Conservation (phyloP, 192 early-diverging fungal species). For the Chytriomyces sp. region DNA sequence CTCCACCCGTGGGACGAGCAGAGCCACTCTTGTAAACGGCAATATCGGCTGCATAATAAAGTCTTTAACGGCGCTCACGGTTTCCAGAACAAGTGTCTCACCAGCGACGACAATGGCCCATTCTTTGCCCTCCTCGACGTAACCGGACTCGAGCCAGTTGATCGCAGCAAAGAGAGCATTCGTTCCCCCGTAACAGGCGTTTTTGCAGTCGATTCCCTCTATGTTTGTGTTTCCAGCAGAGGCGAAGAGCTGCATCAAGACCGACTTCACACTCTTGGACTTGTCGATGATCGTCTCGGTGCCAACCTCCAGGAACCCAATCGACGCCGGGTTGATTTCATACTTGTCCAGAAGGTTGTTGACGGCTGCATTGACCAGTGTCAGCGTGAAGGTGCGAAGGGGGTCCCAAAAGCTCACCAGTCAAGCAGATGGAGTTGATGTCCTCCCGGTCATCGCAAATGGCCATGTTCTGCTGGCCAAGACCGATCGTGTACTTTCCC, state of each 20-base stretch:
- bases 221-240: conserved; percentile 91
- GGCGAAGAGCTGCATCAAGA: conserved; percentile 92
- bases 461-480: conserved; percentile 94
- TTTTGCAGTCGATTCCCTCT: conserved; percentile 97
- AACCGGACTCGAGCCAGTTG: conserved; percentile 94
- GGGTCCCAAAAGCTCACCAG: conserved; percentile 62
- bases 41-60: conserved; percentile 81
- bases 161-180: conserved; percentile 94
- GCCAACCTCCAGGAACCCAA: conserved; percentile 96
- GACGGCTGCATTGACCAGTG: conserved; percentile 61
- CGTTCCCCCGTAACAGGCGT: conserved; percentile 99
- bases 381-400: background rate
- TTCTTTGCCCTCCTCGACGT: conserved; percentile 84
- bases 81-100: conserved; percentile 52
- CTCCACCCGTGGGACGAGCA: conserved; percentile 93
- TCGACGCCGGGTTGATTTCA: conserved; percentile 77
- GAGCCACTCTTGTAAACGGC: conserved; percentile 91
- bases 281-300: conserved; percentile 99
- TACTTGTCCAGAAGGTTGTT: conserved; percentile 92
- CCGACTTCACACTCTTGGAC: conserved; percentile 96
- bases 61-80: conserved; percentile 24
- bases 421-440: conserved; percentile 85
- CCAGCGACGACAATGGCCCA: conserved; percentile 51
- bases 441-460: conserved; percentile 96
- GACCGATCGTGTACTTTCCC: conserved; percentile 98